Evolutionary conservation across 176 grass and related monocot species (phyloP).

Genomic region (Carex pumila): DNA sequence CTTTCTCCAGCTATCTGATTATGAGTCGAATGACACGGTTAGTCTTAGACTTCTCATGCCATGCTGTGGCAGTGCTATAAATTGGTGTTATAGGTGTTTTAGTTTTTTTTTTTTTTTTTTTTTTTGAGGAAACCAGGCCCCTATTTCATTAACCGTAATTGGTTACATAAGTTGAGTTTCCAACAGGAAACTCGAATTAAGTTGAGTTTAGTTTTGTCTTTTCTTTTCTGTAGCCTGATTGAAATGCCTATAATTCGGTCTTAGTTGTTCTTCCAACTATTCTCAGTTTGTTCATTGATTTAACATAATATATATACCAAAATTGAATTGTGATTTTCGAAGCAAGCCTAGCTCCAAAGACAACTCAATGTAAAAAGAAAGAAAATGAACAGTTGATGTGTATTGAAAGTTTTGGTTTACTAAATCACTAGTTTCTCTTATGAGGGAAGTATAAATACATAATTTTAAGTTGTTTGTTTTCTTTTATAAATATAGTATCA

Average conservation of each 20-base stretch:
- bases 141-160: too few relatives aligned
- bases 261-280: neutral
- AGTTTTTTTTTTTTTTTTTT: neutral
- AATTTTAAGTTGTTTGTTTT: neutral
- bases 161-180: too few relatives aligned
- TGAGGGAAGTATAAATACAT: neutral
- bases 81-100: neutral
- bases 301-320: neutral
- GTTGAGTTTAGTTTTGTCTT: too few relatives aligned
- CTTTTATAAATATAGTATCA: constrained; percentile 34
- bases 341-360: neutral
- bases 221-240: neutral
- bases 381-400: neutral
- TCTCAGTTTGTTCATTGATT: neutral
- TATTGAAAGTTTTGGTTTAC: neutral
- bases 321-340: neutral
- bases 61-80: neutral
- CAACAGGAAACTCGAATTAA: too few relatives aligned
- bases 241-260: neutral
- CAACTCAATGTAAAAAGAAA: neutral
- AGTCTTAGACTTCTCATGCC: neutral
- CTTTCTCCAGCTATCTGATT: constrained; percentile 79
- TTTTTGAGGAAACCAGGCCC: too few relatives aligned
- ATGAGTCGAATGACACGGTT: constrained; percentile 68
- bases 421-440: neutral